phyloP scores from a whole-genome alignment of 2,329 filamentous ascomycete genomes.

The Penicillium decumbens region DNA sequence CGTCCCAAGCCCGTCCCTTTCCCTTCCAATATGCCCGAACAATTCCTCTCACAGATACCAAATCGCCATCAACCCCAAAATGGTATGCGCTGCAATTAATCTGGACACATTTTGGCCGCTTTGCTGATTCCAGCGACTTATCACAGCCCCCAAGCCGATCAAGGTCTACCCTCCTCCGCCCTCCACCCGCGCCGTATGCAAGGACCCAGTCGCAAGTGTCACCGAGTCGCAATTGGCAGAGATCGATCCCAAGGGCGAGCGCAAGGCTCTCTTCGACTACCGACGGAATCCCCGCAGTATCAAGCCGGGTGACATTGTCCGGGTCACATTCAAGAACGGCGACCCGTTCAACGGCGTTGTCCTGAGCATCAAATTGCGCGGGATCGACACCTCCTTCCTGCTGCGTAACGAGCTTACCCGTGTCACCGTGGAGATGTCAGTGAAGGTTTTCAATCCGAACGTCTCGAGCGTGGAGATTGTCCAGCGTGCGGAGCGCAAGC shows the following conservation, averaged over 20 bases:
- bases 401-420: slow-evolving; percentile 81
- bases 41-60: slow-evolving; percentile 44
- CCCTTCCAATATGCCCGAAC: slow-evolving; percentile 39
- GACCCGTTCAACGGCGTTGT: slow-evolving; percentile 89
- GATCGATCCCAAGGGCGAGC: slow-evolving; percentile 80
- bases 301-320: slow-evolving; percentile 82
- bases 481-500: slow-evolving; percentile 76
- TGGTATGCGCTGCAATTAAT: slow-evolving; percentile 25
- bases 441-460: slow-evolving; percentile 88
- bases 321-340: slow-evolving; percentile 76
- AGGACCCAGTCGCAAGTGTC: slow-evolving; percentile 64
- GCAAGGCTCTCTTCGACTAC: slow-evolving; percentile 71
- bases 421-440: slow-evolving; percentile 93
- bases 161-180: slow-evolving; percentile 50
- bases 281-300: slow-evolving; percentile 71
- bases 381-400: slow-evolving; percentile 81
- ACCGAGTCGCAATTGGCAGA: slow-evolving; percentile 63
- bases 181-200: slow-evolving; percentile 36
- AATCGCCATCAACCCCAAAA: slow-evolving; percentile 34
- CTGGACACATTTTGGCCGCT: not conserved
- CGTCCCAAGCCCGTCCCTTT: slow-evolving; percentile 40
- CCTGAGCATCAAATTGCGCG: slow-evolving; percentile 79
- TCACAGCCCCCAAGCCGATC: slow-evolving; percentile 46
- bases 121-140: not conserved
- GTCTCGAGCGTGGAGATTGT: slow-evolving; percentile 91